Base-by-base conservation (phyloP, 2,329 filamentous ascomycete genomes). In the Phialophora tarda region DNA sequence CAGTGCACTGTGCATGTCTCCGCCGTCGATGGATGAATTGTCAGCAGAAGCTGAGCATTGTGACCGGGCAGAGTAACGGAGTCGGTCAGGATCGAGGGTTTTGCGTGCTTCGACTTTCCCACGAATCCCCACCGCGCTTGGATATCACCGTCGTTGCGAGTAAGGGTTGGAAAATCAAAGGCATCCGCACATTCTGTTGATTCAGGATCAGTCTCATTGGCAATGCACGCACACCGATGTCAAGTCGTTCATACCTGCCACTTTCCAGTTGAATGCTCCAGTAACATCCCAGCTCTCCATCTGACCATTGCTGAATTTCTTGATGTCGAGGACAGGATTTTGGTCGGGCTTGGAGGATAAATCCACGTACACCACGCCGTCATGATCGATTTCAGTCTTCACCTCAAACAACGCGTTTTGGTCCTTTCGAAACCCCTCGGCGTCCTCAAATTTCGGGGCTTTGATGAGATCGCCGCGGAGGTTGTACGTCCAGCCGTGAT, bases 391-490 rank as follows among this genome's bases (percentile, higher is more conserved):
- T 44, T n/a, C 38, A 7, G 38, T 44, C 38, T 44, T 44, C 17
- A 44, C 38, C 38, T 44, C 38, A 44, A 44, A 44, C 38, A 44
- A 44, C 38, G 38, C n/a, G 14, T 44, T 44, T 44, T 44, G 38
- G 38, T 44, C 38, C 12, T 44, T 44, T 8, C 38, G 38, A n/a
- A 44, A 44, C 17, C 38, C 38, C 17, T n/a, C 38, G 38, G 38
- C 38, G 38, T 44, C 14, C 38, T 44, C 38, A n/a, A 44, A 44
- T 17, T 44, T 44, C 5, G 38, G 38, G 5, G 38, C 38, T 44
- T 44, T n/a, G 17, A 44, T 44, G 38, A 44, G 38, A 3, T 44
- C 17, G 8, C 38, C 38, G 17, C 38, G 17, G 38, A 44, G 38
- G 38, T 44, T n/a, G 17, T 44, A 44, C 5, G 38, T 44, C 38